These are phyloP conservation scores for Singerocomus inundabilis DNA, from an alignment of 1,284 basidiomycete species.

Conservation along the genomic window DNA sequence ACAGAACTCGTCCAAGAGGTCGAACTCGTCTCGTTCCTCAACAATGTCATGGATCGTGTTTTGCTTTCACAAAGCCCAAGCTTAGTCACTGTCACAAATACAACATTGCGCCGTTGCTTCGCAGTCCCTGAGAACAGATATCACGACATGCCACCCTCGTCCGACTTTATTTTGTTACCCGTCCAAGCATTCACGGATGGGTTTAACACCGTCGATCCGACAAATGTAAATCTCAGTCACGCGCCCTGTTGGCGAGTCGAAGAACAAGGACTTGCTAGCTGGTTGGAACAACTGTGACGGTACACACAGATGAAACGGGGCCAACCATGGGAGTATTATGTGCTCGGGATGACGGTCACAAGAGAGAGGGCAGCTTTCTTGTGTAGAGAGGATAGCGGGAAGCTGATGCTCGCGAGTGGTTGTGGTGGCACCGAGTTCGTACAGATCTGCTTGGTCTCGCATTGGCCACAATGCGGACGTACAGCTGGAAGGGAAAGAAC, in stretches of 20 bases:
- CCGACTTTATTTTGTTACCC: constrained; percentile 16
- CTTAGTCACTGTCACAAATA: not conserved
- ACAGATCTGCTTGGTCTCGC: constrained; percentile 6
- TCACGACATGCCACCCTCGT: constrained; percentile 6
- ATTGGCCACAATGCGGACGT: constrained; percentile 4
- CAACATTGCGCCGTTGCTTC: constrained; percentile 4
- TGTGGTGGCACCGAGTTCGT: constrained; percentile 9
- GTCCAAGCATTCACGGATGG: constrained; percentile 4
- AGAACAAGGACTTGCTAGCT: not conserved
- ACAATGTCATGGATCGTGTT: constrained; percentile 4
- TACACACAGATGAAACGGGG: constrained; percentile 4
- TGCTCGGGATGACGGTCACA: constrained; percentile 5
- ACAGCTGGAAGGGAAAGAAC: not conserved
- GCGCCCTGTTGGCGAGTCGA: constrained; percentile 5
- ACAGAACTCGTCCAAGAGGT: not conserved
- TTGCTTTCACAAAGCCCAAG: not conserved
- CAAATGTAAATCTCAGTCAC: constrained; percentile 11
- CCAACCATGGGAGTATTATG: constrained; percentile 14
- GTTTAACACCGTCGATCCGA: constrained; percentile 1
- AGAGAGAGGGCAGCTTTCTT: constrained; percentile 6
- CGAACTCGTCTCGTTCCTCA: constrained; percentile 10
- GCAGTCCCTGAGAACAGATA: constrained; percentile 1
- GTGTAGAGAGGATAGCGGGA: constrained; percentile 9
- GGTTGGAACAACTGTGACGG: constrained; percentile 6
- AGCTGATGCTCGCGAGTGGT: not conserved